Percentiles rank a stretch among this genome's conserved stretches.
Conservation (phyloP, 805 yeast genomes). For the Osmozyma mogii region DNA sequence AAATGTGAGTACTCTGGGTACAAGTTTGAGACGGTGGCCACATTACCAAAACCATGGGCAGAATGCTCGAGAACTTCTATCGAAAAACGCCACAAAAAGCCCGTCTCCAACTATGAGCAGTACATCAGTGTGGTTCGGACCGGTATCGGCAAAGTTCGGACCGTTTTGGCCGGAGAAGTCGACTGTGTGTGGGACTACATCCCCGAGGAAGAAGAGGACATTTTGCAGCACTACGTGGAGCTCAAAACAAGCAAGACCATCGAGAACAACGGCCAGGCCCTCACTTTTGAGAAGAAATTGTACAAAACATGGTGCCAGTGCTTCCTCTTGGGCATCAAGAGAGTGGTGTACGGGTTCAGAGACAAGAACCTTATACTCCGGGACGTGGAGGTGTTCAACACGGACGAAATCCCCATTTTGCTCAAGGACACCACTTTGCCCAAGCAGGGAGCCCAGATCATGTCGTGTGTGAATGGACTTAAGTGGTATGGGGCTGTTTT, state of each 20-base stretch:
- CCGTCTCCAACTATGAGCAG: constrained; percentile 68
- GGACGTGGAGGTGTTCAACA: constrained; percentile 65
- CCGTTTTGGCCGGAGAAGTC: constrained; percentile 81
- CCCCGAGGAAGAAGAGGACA: constrained; percentile 40
- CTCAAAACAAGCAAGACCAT: constrained; percentile 65
- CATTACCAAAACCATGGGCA: constrained; percentile 71
- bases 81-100: constrained; percentile 53
- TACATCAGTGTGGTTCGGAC: constrained; percentile 75
- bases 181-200: constrained; percentile 84
- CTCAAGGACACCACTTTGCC: constrained; percentile 41
- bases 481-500: constrained; percentile 82
- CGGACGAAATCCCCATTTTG: constrained; percentile 70
- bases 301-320: constrained; percentile 90
- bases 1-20: constrained; percentile 60
- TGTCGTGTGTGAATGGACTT: constrained; percentile 70
- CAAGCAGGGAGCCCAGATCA: constrained; percentile 26
- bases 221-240: constrained; percentile 73
- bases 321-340: constrained; percentile 78
- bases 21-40: constrained; percentile 76
- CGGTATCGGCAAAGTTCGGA: constrained; percentile 66
- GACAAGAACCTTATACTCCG: constrained; percentile 60
- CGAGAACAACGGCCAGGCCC: constrained; percentile 47
- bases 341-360: constrained; percentile 77
- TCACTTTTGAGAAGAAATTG: constrained; percentile 66
- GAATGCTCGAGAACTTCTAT: constrained; percentile 56